Base-by-base conservation (phyloP, 2,329 filamentous ascomycete species). In the Stemphylium vesicarium region DNA sequence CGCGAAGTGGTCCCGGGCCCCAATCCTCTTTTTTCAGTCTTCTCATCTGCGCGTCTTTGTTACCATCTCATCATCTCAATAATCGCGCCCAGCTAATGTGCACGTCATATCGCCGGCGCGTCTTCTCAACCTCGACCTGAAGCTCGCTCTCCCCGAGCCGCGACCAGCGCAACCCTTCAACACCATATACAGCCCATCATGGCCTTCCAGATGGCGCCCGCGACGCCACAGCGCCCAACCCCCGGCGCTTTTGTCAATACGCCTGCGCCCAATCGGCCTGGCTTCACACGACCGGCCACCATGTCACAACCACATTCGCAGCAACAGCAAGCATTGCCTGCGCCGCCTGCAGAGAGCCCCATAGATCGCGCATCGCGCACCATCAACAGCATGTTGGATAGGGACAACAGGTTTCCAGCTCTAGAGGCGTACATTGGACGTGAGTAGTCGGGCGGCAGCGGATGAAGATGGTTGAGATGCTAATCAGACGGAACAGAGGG, bases 401-500 rank as follows among this genome's bases (percentile, higher is more conserved):
- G 84, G 55, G 94, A 98, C 71, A 86, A 88, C 67, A 86, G 86
- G 70, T 99, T 92, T 71, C 93, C 93, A 6, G 91, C 96, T 61
- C 80, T 99, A 15, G 94, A 98, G 74, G 89, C 86, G 53, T 96
- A 96, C 78, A 87, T 96, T 68, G 86, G 88, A 77, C 91, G 92
- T 95, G 82, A 82, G 91, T 69, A 53, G 55, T 29, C 29, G 12
- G 29, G 15, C 3, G 26, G 36, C 35, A 37, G 20, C 12, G 15
- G 42, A 4, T 26, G 32, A 39, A 18, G 42, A n/a, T 18, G 31
- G 41, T 26, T 12, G 37, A 36, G 36, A 63, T 58, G 59, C 71
- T 76, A 64, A 79, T 65, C 11, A 59, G 62, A 48, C 37, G 53
- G 8, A 60, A 51, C 65, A 96, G 91, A 93, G 79, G 92, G 95